A percentile compares a stretch with the other conserved stretches of the same genome.
phyloP scores from a whole-genome alignment of 1,139 yeast genomes.

The Candida neerlandica region DNA sequence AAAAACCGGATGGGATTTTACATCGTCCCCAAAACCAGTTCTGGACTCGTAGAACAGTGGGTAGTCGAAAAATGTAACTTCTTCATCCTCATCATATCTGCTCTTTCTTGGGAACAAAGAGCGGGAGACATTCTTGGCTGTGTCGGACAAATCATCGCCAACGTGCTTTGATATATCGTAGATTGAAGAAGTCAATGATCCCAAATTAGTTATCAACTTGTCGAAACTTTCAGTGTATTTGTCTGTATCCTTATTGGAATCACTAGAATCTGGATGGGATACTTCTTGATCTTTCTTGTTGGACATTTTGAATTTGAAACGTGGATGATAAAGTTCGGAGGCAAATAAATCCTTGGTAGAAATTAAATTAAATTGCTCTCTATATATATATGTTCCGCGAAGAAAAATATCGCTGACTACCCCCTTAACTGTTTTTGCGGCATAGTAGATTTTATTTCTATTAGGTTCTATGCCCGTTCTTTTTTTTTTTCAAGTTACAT shows the following conservation, averaged over 20 bases:
- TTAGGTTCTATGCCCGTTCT: not conserved
- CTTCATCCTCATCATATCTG: slow-evolving; percentile 10
- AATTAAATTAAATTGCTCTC: no score
- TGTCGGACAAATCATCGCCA: slow-evolving; percentile 26
- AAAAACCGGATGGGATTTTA: slow-evolving; percentile 15
- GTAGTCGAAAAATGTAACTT: slow-evolving; percentile 4
- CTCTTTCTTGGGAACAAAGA: slow-evolving; percentile 18
- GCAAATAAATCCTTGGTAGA: no score
- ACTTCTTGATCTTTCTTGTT: slow-evolving; percentile 4
- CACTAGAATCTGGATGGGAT: not conserved
- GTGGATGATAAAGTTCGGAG: not conserved
- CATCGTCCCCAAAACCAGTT: not conserved
- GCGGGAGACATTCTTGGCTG: slow-evolving; percentile 23
- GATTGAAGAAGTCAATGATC: slow-evolving; percentile 14
- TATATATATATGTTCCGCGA: no score
- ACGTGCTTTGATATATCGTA: slow-evolving; percentile 29
- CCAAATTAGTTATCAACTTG: slow-evolving; percentile 20
- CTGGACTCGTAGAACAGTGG: slow-evolving; percentile 12
- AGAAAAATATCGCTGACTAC: no score
- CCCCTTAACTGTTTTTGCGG: no score
- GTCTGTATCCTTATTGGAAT: slow-evolving; percentile 14
- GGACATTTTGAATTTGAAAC: slow-evolving; percentile 2
- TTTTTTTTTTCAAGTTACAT: not conserved
- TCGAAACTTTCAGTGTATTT: slow-evolving; percentile 22
- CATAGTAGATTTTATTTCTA: not conserved